Conservation (phyloP, 805 yeast species). For the Saccharomycopsis sp. region DNA sequence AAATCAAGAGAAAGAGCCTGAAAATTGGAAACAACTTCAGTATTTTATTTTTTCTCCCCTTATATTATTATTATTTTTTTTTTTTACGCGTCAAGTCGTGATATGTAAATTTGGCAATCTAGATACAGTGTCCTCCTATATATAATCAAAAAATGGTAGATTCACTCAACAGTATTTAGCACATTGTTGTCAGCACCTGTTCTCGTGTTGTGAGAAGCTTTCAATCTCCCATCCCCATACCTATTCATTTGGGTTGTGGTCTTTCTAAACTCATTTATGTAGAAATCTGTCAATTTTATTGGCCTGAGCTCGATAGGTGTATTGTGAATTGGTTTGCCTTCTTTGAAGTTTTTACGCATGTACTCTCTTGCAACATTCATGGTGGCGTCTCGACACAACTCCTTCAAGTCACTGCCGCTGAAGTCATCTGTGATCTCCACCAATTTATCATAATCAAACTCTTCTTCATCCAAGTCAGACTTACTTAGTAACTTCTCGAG, state of each 20-base stretch:
- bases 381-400: slow-evolving; percentile 89
- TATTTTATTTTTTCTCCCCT: too few species aligned
- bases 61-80: too few species aligned
- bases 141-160: too few species aligned
- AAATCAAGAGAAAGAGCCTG: too few species aligned
- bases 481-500: slow-evolving; percentile 59
- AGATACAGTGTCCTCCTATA: too few species aligned
- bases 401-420: slow-evolving; percentile 89
- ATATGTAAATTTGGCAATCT: too few species aligned
- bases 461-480: slow-evolving; percentile 44
- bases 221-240: slow-evolving; percentile 15
- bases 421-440: slow-evolving; percentile 60
- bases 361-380: slow-evolving; percentile 81
- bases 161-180: too few species aligned
- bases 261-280: slow-evolving; percentile 29
- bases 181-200: too few species aligned
- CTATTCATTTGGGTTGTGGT: slow-evolving; percentile 2
- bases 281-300: slow-evolving; percentile 54
- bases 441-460: slow-evolving; percentile 52
- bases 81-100: too few species aligned
- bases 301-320: slow-evolving; percentile 47
- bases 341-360: slow-evolving; percentile 49
- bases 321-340: slow-evolving; percentile 28
- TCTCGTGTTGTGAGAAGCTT: too few species aligned
- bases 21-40: too few species aligned